Base-by-base conservation (phyloP, 345 rosid genomes). In the Isatis tinctoria region DNA sequence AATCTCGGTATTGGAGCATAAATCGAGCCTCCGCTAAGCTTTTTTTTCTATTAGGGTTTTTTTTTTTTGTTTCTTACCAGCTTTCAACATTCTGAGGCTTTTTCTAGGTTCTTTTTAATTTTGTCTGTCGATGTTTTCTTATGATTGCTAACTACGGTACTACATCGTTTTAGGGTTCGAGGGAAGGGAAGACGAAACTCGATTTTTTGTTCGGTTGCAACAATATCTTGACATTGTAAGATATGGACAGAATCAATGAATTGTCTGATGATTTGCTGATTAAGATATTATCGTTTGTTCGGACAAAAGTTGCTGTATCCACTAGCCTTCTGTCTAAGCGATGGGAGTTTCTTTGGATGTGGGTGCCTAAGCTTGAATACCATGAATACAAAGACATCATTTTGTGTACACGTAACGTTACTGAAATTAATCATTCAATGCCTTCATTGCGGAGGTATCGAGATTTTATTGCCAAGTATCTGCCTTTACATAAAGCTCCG, bases 261-360 rank as follows among this genome's bases (percentile, higher is more conserved):
- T 14, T 63, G 5, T n/a, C 27, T n/a, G 39, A 63, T 63, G 68
- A 63, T 0, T 28, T 63, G 16, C 39, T 63, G 16, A 0, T 43
- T 5, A 63, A 63, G n/a, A 63, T 63, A 63, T 11, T 43, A 43
- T 26, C 39, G n/a, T 63, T 62, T 27, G 49, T 62, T 63, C 39
- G 40, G 7, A 45, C 40, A 17, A 45, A 16, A 64, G 41, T 11
- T 4, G 43, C 17, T 17, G 57, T 65, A 8, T 65, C 57, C 11
- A 65, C 57, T 17, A 18, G 43, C 18, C 8, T 65, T 47, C 26
- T 65, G 18, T 65, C 57, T 10, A 65, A 63, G 9, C 52, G 51
- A 63, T 63, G 67, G 67, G 9, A 63, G 24, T 63, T 10, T 27
- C 53, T 43, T 10, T 63, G 30, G 56, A 65, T 45, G 69, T 45